Conservation (phyloP, 495 filamentous ascomycete species). For the Aspergillus incahuasiensis region DNA sequence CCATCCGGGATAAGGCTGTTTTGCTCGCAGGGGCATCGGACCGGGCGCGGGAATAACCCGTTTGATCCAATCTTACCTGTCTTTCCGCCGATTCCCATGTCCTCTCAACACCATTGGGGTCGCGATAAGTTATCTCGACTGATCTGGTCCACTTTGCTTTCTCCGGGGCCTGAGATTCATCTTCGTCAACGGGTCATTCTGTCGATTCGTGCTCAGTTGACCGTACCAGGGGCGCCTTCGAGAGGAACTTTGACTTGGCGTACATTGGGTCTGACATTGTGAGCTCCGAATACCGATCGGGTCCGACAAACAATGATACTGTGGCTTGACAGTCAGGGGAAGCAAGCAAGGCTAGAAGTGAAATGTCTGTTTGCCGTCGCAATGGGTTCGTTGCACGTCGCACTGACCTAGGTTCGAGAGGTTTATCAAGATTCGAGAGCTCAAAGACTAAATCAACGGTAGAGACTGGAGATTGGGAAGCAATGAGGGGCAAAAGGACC, state of each 20-base stretch:
- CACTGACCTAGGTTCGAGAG: background rate
- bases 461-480: background rate
- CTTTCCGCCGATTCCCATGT: slow-evolving; percentile 83
- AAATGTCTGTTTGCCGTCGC: background rate
- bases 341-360: background rate
- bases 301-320: background rate
- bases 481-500: background rate
- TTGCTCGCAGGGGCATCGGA: background rate
- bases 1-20: background rate
- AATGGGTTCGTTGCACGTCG: background rate
- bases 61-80: slow-evolving; percentile 31
- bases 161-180: slow-evolving; percentile 29
- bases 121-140: slow-evolving; percentile 66
- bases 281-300: background rate
- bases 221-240: slow-evolving; percentile 20
- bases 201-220: background rate
- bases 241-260: slow-evolving; percentile 14
- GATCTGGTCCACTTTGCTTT: slow-evolving; percentile 76
- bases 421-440: background rate
- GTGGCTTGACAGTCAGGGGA: background rate
- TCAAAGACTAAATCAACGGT: background rate
- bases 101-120: slow-evolving; percentile 62
- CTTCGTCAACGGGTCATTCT: background rate
- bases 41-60: background rate
- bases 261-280: slow-evolving; percentile 13